Evolutionary conservation across 768 basidiomycete genomes (phyloP).

Genomic region (Kwoniella sp.): DNA sequence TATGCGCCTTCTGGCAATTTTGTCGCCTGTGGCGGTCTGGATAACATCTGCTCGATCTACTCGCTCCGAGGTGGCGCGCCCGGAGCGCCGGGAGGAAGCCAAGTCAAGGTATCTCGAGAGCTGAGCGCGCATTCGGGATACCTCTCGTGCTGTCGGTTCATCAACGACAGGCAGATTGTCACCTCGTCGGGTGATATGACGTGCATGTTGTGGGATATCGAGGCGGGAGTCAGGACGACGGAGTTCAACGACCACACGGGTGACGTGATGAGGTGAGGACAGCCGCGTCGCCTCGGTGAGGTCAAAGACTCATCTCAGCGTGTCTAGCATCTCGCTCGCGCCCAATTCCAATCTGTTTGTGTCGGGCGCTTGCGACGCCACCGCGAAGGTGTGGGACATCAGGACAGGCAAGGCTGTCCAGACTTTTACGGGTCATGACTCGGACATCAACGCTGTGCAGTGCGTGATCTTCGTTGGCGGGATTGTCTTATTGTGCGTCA

Average conservation of each 20-base stretch:
- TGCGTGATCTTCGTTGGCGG: slow-evolving; percentile 56
- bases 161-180: slow-evolving; percentile 97
- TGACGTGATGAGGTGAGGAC: slow-evolving; percentile 92
- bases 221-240: slow-evolving; percentile 92
- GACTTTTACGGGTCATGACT: slow-evolving; percentile 97
- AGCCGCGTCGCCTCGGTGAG: not conserved
- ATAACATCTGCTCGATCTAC: slow-evolving; percentile 99
- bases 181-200: slow-evolving; percentile 99
- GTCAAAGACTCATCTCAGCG: not conserved
- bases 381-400: slow-evolving; percentile 98
- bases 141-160: slow-evolving; percentile 94
- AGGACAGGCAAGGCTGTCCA: slow-evolving; percentile 95
- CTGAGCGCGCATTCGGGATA: slow-evolving; percentile 96
- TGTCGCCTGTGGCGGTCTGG: slow-evolving; percentile 96
- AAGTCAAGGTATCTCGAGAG: slow-evolving; percentile 84
- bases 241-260: slow-evolving; percentile 99
- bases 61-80: slow-evolving; percentile 65
- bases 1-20: slow-evolving; percentile 96
- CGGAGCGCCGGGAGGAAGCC: slow-evolving; percentile 56
- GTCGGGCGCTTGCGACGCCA: slow-evolving; percentile 98
- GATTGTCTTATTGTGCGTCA: no score
- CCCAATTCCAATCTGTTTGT: slow-evolving; percentile 94
- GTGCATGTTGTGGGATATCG: slow-evolving; percentile 99
- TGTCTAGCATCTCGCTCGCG: slow-evolving; percentile 81
- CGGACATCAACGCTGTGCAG: slow-evolving; percentile 98